Evolutionary conservation across 495 filamentous ascomycete species (phyloP).

Genomic region (Corynascus novoguineensis): DNA sequence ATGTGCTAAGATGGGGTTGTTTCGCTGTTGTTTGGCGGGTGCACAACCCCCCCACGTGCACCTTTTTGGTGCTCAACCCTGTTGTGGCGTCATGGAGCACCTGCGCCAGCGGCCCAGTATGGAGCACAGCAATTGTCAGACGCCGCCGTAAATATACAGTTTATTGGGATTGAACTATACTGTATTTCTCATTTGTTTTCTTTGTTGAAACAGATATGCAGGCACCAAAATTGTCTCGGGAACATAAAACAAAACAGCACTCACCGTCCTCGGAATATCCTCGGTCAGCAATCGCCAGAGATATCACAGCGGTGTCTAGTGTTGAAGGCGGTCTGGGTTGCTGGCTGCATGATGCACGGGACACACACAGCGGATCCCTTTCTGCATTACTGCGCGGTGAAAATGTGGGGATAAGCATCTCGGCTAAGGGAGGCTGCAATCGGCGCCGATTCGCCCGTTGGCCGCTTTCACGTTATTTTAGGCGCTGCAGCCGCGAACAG

Average conservation of each 20-base stretch:
- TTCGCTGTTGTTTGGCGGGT: constrained; percentile 1
- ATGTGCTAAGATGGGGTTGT: not conserved
- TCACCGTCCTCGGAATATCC: not conserved
- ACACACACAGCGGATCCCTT: not conserved
- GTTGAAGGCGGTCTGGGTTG: not conserved
- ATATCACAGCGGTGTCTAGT: not conserved
- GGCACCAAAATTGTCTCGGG: not conserved
- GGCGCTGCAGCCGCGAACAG: not conserved
- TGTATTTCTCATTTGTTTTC: not conserved
- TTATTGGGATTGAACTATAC: not conserved
- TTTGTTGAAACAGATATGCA: no score
- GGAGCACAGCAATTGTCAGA: not conserved
- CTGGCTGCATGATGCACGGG: not conserved
- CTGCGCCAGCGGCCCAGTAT: not conserved
- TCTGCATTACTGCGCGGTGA: constrained; percentile 11
- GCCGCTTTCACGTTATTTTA: constrained; percentile 15
- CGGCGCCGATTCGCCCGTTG: constrained; percentile 1
- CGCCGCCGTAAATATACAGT: not conserved
- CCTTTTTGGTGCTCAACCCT: constrained; percentile 10
- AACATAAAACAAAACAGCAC: not conserved
- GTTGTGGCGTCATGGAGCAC: constrained; percentile 14
- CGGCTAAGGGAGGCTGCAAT: not conserved
- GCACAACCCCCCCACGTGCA: constrained; percentile 11
- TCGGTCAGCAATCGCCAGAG: not conserved
- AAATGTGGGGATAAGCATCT: not conserved